Percentiles rank a stretch among this genome's conserved stretches.
Conservation (phyloP, 106 monocot genomes). For the Dendrobium catenatum region DNA sequence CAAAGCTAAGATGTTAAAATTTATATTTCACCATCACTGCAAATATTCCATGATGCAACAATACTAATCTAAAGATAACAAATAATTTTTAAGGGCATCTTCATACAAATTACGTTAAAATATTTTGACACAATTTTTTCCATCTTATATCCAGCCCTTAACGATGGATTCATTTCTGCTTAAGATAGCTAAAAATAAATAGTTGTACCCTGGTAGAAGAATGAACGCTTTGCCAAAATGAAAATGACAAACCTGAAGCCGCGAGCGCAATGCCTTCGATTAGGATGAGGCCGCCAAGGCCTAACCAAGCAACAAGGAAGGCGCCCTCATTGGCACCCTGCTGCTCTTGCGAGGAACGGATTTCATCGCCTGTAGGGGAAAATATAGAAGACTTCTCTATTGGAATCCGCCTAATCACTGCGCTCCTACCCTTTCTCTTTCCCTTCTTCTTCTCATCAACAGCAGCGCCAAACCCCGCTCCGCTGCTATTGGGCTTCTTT, state of each 20-base stretch:
- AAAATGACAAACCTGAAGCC: slow-evolving; percentile 44
- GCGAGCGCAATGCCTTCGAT: slow-evolving; percentile 67
- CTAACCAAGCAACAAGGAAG: slow-evolving; percentile 68
- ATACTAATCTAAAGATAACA: too few species aligned
- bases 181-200: background rate
- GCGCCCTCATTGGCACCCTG: slow-evolving; percentile 43
- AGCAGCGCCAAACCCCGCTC: slow-evolving; percentile 26
- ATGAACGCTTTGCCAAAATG: background rate
- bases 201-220: background rate
- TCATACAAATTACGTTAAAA: too few species aligned
- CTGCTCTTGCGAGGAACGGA: slow-evolving; percentile 18
- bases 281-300: slow-evolving; percentile 63
- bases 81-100: too few species aligned
- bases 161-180: background rate
- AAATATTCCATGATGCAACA: too few species aligned
- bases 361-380: slow-evolving; percentile 10
- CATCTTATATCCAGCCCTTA: background rate
- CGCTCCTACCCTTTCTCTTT: slow-evolving; percentile 21
- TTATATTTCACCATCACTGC: too few species aligned
- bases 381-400: slow-evolving; percentile 25
- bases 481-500: slow-evolving; percentile 22
- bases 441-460: slow-evolving; percentile 21
- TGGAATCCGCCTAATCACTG: slow-evolving; percentile 45
- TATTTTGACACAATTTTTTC: too few species aligned
- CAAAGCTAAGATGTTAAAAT: too few species aligned